Evolutionary conservation across 148 eudicot species (phyloP), one percentile per base, ranked within the genome.

Genomic region (Polygonum maritimum): DNA sequence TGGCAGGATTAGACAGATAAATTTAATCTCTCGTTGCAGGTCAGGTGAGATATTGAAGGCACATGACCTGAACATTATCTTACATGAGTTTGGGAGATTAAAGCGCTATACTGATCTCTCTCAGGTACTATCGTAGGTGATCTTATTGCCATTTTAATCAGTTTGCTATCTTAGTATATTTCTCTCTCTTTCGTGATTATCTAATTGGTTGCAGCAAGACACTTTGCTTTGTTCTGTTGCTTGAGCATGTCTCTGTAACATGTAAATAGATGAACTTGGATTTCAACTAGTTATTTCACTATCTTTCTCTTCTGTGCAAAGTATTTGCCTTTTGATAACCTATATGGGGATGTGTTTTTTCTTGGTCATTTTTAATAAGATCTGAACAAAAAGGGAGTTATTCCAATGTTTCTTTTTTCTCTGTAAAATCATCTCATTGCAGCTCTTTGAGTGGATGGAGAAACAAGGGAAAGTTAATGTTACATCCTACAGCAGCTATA

Each of bases 391-490:
- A 38, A 67, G 19, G 38, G 16, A n/a, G 44, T 67, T 67, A 36
- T 21, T 36, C 44, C 21, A 14, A 16, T 67, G 38, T 44, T 67
- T 67, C 31, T 26, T 67, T 36, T 19, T 67, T 36, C 44, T 67
- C 21, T 67, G 44, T 67, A n/a, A 67, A 62, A 49, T 41, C 18
- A 2, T 58, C 2, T 70, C 63, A 16, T 51, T 82, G 86, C 97
- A 93, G 98, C 86, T 91, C 51, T 93, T 93, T 88, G 84, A 85
- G 83, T 93, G 98, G 98, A 93, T 93, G 98, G 87, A 81, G 73
- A 83, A 76, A 78, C 83, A 88, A 58, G 92, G 84, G 75, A 88
- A 82, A 82, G 83, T 88, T 71, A 91, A 80, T 78, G 18, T 70
- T 83, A 88, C 94, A 35, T 87, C 98, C 65, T 93, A 93, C 83